These are phyloP conservation scores for Podaxis carcinomalis DNA, from an alignment of 768 basidiomycete genomes.

Conservation along the genomic window DNA sequence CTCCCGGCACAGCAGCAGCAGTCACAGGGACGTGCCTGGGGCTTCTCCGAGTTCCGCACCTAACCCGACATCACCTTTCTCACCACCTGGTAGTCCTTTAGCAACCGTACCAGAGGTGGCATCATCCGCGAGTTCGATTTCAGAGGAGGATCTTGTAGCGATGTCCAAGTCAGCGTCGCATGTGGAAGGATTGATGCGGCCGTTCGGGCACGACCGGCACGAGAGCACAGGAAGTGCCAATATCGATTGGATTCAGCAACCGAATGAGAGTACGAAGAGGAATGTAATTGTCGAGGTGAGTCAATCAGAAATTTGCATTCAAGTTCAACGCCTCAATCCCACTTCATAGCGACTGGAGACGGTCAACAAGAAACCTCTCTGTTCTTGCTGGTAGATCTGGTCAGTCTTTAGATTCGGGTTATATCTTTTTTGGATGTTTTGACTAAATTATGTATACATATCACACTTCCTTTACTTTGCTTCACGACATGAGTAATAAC, in stretches of 20 bases:
- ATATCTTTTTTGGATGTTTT: constrained; percentile 14
- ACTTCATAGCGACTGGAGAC: constrained; percentile 63
- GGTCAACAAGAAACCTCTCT: constrained; percentile 62
- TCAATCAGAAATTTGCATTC: constrained; percentile 6
- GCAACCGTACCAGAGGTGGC: constrained; percentile 54
- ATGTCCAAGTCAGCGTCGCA: constrained; percentile 78
- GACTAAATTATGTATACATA: constrained; percentile 19
- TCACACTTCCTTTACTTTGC: not conserved
- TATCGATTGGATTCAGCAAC: constrained; percentile 44
- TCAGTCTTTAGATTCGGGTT: constrained; percentile 8
- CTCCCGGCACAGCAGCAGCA: constrained; percentile 12
- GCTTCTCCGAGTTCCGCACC: constrained; percentile 11
- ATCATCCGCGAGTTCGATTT: constrained; percentile 49
- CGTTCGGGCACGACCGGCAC: constrained; percentile 1
- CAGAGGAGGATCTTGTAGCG: constrained; percentile 66
- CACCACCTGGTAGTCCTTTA: constrained; percentile 58
- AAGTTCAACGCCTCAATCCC: not conserved
- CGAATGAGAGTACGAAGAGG: constrained; percentile 41
- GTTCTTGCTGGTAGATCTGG: constrained; percentile 61
- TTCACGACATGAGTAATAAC: constrained; percentile 4
- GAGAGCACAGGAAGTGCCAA: constrained; percentile 15
- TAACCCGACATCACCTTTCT: constrained; percentile 37
- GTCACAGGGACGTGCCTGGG: constrained; percentile 5
- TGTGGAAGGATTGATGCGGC: constrained; percentile 39
- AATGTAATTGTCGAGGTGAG: constrained; percentile 72